Evolutionary conservation across 1,284 basidiomycete genomes (phyloP), one percentile per base, ranked within the genome.

Genomic region (Trichosporon sp.): DNA sequence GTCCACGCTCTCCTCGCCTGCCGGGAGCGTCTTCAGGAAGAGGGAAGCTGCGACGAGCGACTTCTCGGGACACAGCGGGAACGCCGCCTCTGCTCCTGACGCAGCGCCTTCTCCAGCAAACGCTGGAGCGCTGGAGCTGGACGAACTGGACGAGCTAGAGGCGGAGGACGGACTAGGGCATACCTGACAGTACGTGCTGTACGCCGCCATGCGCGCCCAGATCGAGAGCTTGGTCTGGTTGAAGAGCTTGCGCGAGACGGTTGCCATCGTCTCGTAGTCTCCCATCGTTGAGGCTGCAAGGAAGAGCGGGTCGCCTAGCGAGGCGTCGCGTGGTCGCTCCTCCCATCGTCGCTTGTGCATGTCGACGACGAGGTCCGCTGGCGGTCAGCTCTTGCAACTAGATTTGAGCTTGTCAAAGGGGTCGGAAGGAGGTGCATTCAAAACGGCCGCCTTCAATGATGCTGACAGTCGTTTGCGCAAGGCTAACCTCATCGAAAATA

Each of bases 141-240:
- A 34, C 3, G n/a, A n/a, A n/a, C n/a, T n/a, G n/a, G 61, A 25
- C 59, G 63, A 66, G 3, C 61, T 32, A 7, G 61, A 59, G 25
- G 6, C 14, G 27, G 49, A n/a, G 49, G 49, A n/a, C 7, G 49
- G 13, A 6, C 23, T 27, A 10, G 46, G 29, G 2, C 16, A 21
- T 8, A 27, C 49, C 27, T 54, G 49, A 27, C 49, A 54, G 49
- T 54, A 54, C 25, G 49, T 29, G 49, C 49, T 54, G 70, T 73
- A 79, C 16, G 75, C 76, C 2, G 75, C 74, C 11, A 69, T 32
- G 27, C 75, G 69, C 7, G 75, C 77, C 71, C 76, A 75, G n/a
- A 62, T 63, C 4, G 71, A 62, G 2, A 66, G 65, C 62, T 74
- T 73, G 14, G 68, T 66, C 57, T 63, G 40, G 60, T 76, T 77